Percentiles rank a stretch among this genome's conserved stretches.
phyloP scores from a whole-genome alignment of 1,139 yeast species.

The Yamadazyma dendronema region DNA sequence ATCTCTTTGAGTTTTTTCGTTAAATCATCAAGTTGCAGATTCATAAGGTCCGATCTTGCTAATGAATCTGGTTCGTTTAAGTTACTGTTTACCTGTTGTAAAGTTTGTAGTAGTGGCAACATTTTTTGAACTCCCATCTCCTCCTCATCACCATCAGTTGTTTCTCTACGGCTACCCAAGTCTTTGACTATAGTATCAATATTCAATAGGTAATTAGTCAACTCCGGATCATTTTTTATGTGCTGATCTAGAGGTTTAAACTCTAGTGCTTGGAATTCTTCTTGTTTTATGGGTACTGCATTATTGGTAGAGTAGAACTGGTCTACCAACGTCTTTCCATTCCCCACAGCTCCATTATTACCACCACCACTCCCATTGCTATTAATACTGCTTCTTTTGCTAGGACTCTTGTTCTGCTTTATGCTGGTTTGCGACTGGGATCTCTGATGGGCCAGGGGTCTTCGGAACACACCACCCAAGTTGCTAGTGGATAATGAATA shows the following conservation, averaged over 20 bases:
- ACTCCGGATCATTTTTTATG: slow-evolving; percentile 16
- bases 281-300: slow-evolving; percentile 6
- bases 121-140: slow-evolving; percentile 7
- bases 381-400: background rate
- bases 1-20: slow-evolving; percentile 6
- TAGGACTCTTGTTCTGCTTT: slow-evolving; percentile 3
- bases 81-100: slow-evolving; percentile 13
- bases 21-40: slow-evolving; percentile 9
- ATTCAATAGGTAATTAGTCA: slow-evolving; percentile 32
- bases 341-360: slow-evolving; percentile 10
- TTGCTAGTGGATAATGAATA: slow-evolving; percentile 6
- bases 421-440: slow-evolving; percentile 7
- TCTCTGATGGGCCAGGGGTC: slow-evolving; percentile 7
- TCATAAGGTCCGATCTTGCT: background rate
- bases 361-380: background rate
- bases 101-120: slow-evolving; percentile 13
- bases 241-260: slow-evolving; percentile 10
- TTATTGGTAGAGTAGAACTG: slow-evolving; percentile 30
- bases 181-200: slow-evolving; percentile 33
- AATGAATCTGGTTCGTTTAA: slow-evolving; percentile 3
- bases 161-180: slow-evolving; percentile 4
- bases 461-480: slow-evolving; percentile 2
- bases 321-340: slow-evolving; percentile 39
- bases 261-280: slow-evolving; percentile 7
- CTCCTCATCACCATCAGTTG: slow-evolving; percentile 5